These are phyloP conservation scores for Rhizopogon roseolus DNA, from an alignment of 768 basidiomycete genomes.

Conservation along the genomic window DNA sequence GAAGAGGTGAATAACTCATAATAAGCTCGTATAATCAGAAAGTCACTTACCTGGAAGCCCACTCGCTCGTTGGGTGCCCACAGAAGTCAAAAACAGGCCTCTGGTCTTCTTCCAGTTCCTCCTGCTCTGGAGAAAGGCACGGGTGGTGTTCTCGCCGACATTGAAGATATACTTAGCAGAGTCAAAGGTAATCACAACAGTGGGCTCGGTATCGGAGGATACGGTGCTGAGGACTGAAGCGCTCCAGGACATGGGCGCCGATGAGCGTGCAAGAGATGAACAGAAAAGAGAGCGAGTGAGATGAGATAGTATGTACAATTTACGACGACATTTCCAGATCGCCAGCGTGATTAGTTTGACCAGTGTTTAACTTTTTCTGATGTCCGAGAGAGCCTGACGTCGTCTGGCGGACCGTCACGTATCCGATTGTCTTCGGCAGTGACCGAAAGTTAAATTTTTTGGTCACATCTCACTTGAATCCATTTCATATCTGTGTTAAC, in stretches of 20 bases:
- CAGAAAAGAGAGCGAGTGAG: neutral
- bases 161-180: constrained; percentile 86
- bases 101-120: constrained; percentile 62
- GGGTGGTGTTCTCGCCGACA: constrained; percentile 73
- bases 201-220: constrained; percentile 78
- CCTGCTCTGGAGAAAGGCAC: constrained; percentile 66
- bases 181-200: constrained; percentile 71
- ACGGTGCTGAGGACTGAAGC: constrained; percentile 52
- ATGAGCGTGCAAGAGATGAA: neutral
- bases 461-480: no score
- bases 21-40: neutral
- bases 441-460: neutral
- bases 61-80: constrained; percentile 54
- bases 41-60: constrained; percentile 67
- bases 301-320: neutral
- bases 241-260: constrained; percentile 51
- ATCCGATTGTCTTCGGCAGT: neutral
- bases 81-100: constrained; percentile 68
- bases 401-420: neutral
- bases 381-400: no score
- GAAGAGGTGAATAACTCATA: neutral
- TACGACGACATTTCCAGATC: neutral
- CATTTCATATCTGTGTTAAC: neutral
- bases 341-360: neutral
- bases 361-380: no score